Evolutionary conservation across 2,329 filamentous ascomycete species (phyloP), one percentile per base, ranked within the genome.

Genomic region (Chrysoporthe puriensis): DNA sequence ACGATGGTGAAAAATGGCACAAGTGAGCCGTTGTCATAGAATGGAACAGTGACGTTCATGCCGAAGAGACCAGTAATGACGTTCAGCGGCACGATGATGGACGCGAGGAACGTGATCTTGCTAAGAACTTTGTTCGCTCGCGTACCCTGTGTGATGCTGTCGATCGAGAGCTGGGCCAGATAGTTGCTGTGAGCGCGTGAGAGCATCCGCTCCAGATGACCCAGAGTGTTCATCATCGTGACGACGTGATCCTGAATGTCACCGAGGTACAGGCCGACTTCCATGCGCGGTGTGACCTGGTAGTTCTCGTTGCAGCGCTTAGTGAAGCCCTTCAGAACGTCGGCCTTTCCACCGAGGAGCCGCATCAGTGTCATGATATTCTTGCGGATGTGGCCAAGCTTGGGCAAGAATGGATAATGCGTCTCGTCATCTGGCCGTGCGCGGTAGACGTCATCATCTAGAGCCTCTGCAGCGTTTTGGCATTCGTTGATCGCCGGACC

Each of bases 181-280:
- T 99, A 98, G 79, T 98, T 99, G 83, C 91, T 93, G 82, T 99
- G 96, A 2, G 92, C 92, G 32, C 96, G 91, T 40, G 91, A 94
- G 62, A 99, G 86, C 86, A 99, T 97, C 85, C 98, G 98, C 79
- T 99, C 96, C 73, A 97, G 97, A 77, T 99, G 96, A 0, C 89
- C 89, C 73, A 99, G 80, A 79, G 97, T 99, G 73, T 92, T 96
- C 87, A 97, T 97, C 95, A 98, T 98, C 58, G 96, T 99, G 69
- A 99, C 93, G 64, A 99, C 95, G 86, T 99, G 96, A 80, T 99
- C 96, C 79, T 99, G 96, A 71, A 99, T 97, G 80, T 99, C 96
- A 75, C 93, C 93, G 46, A 99, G 87, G 77, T 99, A 99, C 74
- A 99, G 88, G 32, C 94, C 96, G 72, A 99, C 97, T 76, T 99